These are phyloP conservation scores for Helenozyma baotianmanensis DNA, from an alignment of 805 yeast species.

Conservation along the genomic window DNA sequence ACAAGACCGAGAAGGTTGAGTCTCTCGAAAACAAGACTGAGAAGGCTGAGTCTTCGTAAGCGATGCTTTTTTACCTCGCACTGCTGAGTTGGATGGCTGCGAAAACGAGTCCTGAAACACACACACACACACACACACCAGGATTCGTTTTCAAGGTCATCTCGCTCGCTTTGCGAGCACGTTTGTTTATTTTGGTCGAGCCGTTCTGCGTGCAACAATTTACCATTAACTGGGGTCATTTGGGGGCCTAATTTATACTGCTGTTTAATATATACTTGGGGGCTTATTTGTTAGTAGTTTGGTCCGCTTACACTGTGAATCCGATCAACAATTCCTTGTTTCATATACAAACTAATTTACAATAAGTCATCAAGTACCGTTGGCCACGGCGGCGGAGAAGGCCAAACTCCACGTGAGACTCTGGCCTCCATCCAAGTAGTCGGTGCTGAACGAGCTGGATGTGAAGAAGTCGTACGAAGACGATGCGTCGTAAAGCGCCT, in stretches of 20 bases:
- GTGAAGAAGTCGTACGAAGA: conserved; percentile 57
- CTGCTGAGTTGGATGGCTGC: too few species aligned
- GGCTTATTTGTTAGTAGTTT: too few species aligned
- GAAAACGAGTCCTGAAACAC: conserved; percentile 6
- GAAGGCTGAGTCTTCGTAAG: too few species aligned
- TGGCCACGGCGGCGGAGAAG: conserved; percentile 47
- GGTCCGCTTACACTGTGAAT: too few species aligned
- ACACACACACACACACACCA: conserved; percentile 14
- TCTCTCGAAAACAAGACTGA: background rate
- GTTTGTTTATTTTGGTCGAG: conserved; percentile 8
- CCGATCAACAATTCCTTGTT: too few species aligned
- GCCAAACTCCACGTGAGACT: conserved; percentile 61
- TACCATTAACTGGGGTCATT: background rate
- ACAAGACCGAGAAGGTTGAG: conserved; percentile 8
- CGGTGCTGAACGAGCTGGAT: conserved; percentile 20
- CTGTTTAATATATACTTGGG: too few species aligned
- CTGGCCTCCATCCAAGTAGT: conserved; percentile 57
- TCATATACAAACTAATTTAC: too few species aligned
- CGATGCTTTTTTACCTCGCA: too few species aligned
- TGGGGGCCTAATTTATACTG: too few species aligned
- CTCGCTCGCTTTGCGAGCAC: background rate
- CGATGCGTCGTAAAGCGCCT: conserved; percentile 41
- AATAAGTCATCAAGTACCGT: conserved; percentile 1
- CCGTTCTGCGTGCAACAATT: conserved; percentile 7
- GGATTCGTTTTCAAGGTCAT: background rate